Evolutionary conservation across 2,329 filamentous ascomycete species (phyloP).

Genomic region (Tolypocladium paradoxum): DNA sequence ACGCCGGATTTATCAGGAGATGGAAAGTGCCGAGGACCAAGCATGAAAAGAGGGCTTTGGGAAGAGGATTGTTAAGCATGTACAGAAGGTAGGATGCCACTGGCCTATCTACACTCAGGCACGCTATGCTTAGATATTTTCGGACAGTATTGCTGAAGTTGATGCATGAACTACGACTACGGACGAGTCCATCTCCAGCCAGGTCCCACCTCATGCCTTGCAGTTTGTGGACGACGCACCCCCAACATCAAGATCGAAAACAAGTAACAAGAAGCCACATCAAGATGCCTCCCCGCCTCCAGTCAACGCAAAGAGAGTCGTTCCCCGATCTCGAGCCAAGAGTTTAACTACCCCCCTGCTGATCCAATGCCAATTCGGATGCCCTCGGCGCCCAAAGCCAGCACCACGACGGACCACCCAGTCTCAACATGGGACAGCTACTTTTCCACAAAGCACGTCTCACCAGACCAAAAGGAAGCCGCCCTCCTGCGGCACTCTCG

Average conservation of each 20-base stretch:
- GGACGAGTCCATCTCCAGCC: no score
- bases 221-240: background rate
- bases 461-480: conserved; percentile 2
- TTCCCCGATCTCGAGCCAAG: background rate
- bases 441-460: conserved; percentile 5
- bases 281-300: background rate
- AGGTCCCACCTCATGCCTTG: conserved; percentile 7
- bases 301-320: background rate
- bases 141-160: no score
- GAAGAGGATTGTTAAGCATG: no score
- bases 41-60: no score
- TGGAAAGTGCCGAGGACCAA: no score
- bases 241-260: background rate
- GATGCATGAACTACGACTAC: no score
- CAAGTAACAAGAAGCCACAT: background rate
- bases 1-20: no score
- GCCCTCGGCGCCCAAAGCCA: background rate
- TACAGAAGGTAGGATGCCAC: no score
- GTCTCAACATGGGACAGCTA: conserved; percentile 9
- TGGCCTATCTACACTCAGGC: no score
- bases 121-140: no score
- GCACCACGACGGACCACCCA: background rate
- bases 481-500: conserved; percentile 9
- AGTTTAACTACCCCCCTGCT: background rate
- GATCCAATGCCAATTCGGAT: background rate